Percentiles rank a stretch among this genome's conserved stretches.
phyloP scores from a whole-genome alignment of 2,329 filamentous ascomycete genomes.

The Colletotrichum tabaci region DNA sequence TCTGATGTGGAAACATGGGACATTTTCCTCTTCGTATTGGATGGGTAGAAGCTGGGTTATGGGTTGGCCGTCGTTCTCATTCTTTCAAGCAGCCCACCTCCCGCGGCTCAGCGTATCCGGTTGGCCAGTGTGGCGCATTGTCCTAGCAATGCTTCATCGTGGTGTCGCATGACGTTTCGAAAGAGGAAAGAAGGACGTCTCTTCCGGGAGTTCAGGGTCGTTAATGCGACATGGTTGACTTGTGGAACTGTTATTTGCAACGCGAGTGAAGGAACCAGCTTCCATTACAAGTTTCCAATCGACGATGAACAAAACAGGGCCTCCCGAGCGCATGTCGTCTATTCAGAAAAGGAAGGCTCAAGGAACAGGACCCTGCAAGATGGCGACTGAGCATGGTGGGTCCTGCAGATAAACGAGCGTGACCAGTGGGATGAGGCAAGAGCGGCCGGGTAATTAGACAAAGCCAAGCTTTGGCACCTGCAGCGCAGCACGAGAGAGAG shows the following conservation, averaged over 20 bases:
- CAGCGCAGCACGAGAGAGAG: conserved; percentile 15
- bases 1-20: conserved; percentile 24
- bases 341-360: conserved; percentile 28
- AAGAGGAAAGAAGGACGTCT: conserved; percentile 6
- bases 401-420: conserved; percentile 40
- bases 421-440: conserved; percentile 21
- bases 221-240: conserved; percentile 10
- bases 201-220: not conserved
- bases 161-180: conserved; percentile 37
- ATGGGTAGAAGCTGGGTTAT: conserved; percentile 8
- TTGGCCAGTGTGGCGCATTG: conserved; percentile 26
- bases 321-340: conserved; percentile 19
- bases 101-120: conserved; percentile 20
- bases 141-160: conserved; percentile 22
- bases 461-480: conserved; percentile 33
- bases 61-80: conserved; percentile 17
- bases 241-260: not conserved
- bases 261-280: not conserved
- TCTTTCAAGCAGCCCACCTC: conserved; percentile 17
- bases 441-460: conserved; percentile 10
- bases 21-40: conserved; percentile 2
- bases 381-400: not conserved
- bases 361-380: conserved; percentile 1
- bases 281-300: too few relatives aligned
- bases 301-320: not conserved